These are phyloP conservation scores for Candida sanyaensis DNA, from an alignment of 1,139 yeast species.

Conservation along the genomic window DNA sequence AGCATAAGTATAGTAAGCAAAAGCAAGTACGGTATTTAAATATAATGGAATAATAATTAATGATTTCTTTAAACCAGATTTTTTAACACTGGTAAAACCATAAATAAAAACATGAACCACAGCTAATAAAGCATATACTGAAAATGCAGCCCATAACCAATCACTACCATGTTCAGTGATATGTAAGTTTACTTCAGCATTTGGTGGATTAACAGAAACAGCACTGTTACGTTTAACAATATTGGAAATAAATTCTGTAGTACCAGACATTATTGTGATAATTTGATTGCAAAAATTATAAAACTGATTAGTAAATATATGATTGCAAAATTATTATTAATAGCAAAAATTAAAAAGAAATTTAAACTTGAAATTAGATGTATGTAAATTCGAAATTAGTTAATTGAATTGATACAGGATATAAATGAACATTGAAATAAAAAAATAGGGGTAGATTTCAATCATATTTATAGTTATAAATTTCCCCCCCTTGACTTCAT, in stretches of 20 bases:
- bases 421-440: background rate
- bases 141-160: constrained; percentile 72
- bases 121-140: constrained; percentile 46
- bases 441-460: constrained; percentile 6
- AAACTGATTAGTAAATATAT: background rate
- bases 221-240: constrained; percentile 44
- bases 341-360: background rate
- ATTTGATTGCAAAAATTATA: constrained; percentile 5
- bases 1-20: constrained; percentile 63
- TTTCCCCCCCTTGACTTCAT: too few relatives aligned
- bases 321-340: background rate
- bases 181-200: constrained; percentile 46
- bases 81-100: constrained; percentile 37
- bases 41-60: constrained; percentile 49
- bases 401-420: background rate
- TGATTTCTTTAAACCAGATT: constrained; percentile 35
- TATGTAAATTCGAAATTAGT: background rate
- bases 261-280: background rate
- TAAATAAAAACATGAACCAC: constrained; percentile 42
- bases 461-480: constrained; percentile 9
- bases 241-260: constrained; percentile 5
- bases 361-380: background rate
- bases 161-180: constrained; percentile 62
- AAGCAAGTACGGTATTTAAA: constrained; percentile 48
- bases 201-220: constrained; percentile 46